Base-by-base conservation (phyloP, 139 green algal species). In the Marvania coccoides region DNA sequence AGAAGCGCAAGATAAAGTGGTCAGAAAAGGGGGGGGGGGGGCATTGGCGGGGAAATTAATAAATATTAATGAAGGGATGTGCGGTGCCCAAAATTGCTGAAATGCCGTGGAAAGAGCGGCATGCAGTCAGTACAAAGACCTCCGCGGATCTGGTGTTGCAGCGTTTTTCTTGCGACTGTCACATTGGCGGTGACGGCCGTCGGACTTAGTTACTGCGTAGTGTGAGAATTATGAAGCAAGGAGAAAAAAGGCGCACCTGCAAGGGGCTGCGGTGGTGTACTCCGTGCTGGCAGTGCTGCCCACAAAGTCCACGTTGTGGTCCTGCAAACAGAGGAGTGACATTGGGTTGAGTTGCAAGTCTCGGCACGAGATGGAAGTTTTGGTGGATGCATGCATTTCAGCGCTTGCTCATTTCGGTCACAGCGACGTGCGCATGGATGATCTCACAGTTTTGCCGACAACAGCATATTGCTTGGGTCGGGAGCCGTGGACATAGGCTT, bases 171-270 rank as follows among this genome's bases (percentile, higher is more conserved):
- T 74, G 53, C 68, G 48, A 35, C 45, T 46, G 36, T 33, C 23
- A n/a, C 60, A 65, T 54, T 7, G 31, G 40, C 19, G 15, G 54
- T 69, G 57, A n/a, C 33, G 31, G 31, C 69, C 58, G 69, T 69
- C 59, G 69, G 69, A 75, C 69, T 75, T 75, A 58, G 28, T 47
- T 8, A 28, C 55, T 53, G n/a, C n/a, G n/a, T n/a, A n/a, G n/a
- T n/a, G n/a, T n/a, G n/a, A n/a, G n/a, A n/a, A n/a, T n/a, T n/a
- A n/a, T n/a, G n/a, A n/a, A n/a, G n/a, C 60, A 28, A 38, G 0
- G 14, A n/a, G 6, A 30, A 7, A 19, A 8, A 24, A 40, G 15
- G n/a, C 56, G 5, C 35, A 70, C 69, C 69, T 62, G 47, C 69
- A 75, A 6, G 69, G 38, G 12, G 45, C 10, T 19, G 26, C 35